Evolutionary conservation across 768 basidiomycete genomes (phyloP).

Genomic region (Leccinum rimulosum): DNA sequence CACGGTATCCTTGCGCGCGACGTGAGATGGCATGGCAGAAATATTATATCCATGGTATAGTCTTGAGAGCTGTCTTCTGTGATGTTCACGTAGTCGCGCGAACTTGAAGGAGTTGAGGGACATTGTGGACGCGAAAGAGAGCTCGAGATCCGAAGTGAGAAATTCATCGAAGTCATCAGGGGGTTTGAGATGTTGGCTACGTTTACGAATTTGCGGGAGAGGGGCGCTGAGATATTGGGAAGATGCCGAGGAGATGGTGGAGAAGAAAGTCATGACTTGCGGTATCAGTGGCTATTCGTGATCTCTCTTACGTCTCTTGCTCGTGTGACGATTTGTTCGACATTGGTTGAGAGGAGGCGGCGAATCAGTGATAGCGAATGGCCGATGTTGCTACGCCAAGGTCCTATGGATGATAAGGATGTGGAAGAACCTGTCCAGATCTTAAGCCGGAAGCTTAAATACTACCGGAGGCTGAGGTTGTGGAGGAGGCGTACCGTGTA

Average conservation of each 20-base stretch:
- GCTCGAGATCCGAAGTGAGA: conserved; percentile 73
- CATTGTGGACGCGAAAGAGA: conserved; percentile 80
- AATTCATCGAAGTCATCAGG: conserved; percentile 62
- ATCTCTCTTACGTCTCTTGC: conserved; percentile 48
- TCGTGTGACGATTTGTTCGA: conserved; percentile 36
- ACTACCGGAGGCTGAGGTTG: too few species aligned
- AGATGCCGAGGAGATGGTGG: conserved; percentile 38
- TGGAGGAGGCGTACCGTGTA: too few species aligned
- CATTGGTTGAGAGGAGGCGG: too few species aligned
- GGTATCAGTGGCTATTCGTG: conserved; percentile 25
- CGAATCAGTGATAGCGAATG: too few species aligned
- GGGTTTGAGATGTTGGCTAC: conserved; percentile 41
- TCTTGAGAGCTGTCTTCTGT: conserved; percentile 48
- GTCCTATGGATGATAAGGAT: too few species aligned
- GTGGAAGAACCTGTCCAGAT: too few species aligned
- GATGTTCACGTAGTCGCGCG: conserved; percentile 42
- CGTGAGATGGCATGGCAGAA: too few species aligned
- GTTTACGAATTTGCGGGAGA: conserved; percentile 45
- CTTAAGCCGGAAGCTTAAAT: too few species aligned
- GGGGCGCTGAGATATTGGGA: conserved; percentile 34
- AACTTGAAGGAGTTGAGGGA: conserved; percentile 61
- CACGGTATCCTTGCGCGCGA: too few species aligned
- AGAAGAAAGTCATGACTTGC: conserved; percentile 56
- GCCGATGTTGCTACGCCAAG: too few species aligned
- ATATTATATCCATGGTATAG: conserved; percentile 70